phyloP scores from a whole-genome alignment of 1,284 basidiomycete genomes.

The Pseudozyma flocculosa region DNA sequence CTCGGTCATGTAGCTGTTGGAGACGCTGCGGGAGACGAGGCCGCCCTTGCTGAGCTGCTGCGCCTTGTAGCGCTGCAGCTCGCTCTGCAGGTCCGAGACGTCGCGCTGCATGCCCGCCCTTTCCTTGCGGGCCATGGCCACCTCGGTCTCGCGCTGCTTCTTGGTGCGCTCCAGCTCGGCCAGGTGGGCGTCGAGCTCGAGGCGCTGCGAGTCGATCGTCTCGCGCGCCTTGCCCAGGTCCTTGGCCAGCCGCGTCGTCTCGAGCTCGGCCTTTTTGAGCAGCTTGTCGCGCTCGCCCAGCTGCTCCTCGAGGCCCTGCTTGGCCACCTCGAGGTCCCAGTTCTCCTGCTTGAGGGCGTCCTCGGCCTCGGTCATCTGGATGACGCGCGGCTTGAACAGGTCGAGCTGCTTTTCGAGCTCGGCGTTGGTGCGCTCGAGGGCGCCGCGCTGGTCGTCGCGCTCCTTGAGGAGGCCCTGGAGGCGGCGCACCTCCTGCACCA shows the following conservation, averaged over 20 bases:
- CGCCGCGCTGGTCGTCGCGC: constrained; percentile 39
- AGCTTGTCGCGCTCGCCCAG: constrained; percentile 70
- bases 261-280: constrained; percentile 73
- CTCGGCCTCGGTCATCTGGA: constrained; percentile 45
- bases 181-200: constrained; percentile 76
- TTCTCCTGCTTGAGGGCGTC: constrained; percentile 92
- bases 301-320: constrained; percentile 80
- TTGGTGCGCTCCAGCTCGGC: constrained; percentile 73
- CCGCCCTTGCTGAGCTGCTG: constrained; percentile 28
- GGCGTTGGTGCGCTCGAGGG: constrained; percentile 27
- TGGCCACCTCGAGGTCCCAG: constrained; percentile 92
- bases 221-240: constrained; percentile 74
- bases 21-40: constrained; percentile 29
- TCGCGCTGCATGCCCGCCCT: constrained; percentile 85
- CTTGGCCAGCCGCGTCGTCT: constrained; percentile 77
- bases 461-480: constrained; percentile 45
- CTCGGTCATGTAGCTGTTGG: constrained; percentile 40
- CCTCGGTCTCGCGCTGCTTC: constrained; percentile 84
- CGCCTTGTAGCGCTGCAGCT: constrained; percentile 61
- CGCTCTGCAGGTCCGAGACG: constrained; percentile 82
- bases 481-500: constrained; percentile 44
- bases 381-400: constrained; percentile 45
- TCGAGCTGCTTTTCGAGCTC: constrained; percentile 47
- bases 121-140: constrained; percentile 83
- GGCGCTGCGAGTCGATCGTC: constrained; percentile 78